A percentile compares a stretch with the other conserved stretches of the same genome.
phyloP scores from a whole-genome alignment of 1,139 yeast species.

The Candida sanyaensis region DNA sequence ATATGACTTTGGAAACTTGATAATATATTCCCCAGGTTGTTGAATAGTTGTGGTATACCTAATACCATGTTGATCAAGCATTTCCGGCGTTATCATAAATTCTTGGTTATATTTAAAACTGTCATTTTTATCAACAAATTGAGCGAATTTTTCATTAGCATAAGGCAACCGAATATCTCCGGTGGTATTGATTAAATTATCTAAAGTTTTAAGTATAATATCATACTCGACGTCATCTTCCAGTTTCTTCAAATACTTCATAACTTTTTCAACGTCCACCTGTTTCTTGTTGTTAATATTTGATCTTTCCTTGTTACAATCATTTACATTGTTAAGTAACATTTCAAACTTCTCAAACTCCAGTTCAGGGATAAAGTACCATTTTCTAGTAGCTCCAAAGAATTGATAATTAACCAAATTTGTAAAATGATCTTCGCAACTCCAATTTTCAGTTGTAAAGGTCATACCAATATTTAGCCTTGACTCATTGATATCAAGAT shows the following conservation, averaged over 20 bases:
- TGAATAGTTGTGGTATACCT: conserved; percentile 49
- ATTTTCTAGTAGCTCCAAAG: conserved; percentile 67
- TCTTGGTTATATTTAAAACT: conserved; percentile 34
- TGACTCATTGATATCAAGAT: conserved; percentile 35
- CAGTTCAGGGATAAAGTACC: conserved; percentile 80
- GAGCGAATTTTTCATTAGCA: conserved; percentile 26
- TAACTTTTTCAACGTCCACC: conserved; percentile 17
- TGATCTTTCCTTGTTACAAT: conserved; percentile 17
- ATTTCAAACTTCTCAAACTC: conserved; percentile 64
- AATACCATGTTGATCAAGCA: conserved; percentile 50
- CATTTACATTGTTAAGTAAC: conserved; percentile 26
- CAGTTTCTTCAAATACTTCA: conserved; percentile 15
- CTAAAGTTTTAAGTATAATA: conserved; percentile 29
- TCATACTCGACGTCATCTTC: conserved; percentile 27
- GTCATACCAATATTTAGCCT: conserved; percentile 56
- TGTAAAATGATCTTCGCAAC: conserved; percentile 72
- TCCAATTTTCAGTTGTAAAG: conserved; percentile 74
- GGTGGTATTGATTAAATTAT: conserved; percentile 29
- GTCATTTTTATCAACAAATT: conserved; percentile 17
- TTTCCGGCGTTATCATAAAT: conserved; percentile 48
- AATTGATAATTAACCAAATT: conserved; percentile 69
- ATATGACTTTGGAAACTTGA: conserved; percentile 59
- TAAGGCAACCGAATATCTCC: conserved; percentile 27
- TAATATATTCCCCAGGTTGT: conserved; percentile 59
- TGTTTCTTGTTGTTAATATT: conserved; percentile 23